Evolutionary conservation across 768 basidiomycete species (phyloP).

Genomic region (Psilocybe cubensis): DNA sequence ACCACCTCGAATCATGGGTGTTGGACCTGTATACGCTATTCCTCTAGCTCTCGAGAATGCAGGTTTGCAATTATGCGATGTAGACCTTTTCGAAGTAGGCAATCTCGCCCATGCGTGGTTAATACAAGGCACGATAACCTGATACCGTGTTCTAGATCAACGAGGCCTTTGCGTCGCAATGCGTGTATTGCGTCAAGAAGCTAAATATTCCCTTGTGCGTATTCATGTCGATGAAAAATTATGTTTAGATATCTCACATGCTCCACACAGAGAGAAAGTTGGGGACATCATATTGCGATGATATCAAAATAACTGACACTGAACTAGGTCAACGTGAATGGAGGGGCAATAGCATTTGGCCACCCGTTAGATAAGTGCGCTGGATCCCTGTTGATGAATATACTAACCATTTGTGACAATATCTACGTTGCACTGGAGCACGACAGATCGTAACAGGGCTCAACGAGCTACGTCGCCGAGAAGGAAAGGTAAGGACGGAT

Average conservation of each 20-base stretch:
- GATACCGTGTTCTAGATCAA: slow-evolving; percentile 62
- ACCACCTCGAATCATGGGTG: slow-evolving; percentile 86
- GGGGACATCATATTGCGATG: not conserved
- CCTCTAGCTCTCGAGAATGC: slow-evolving; percentile 70
- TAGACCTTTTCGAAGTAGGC: slow-evolving; percentile 79
- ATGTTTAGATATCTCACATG: not conserved
- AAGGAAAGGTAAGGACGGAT: slow-evolving; percentile 59
- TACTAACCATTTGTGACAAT: slow-evolving; percentile 18
- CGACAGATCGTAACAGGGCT: slow-evolving; percentile 87
- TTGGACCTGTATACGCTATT: slow-evolving; percentile 86
- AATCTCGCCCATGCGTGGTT: not conserved
- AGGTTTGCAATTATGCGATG: slow-evolving; percentile 68
- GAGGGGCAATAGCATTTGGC: slow-evolving; percentile 88
- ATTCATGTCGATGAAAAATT: not conserved
- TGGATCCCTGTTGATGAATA: slow-evolving; percentile 3
- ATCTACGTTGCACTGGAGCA: slow-evolving; percentile 77
- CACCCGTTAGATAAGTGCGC: slow-evolving; percentile 76
- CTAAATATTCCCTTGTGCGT: slow-evolving; percentile 58
- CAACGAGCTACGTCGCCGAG: slow-evolving; percentile 68
- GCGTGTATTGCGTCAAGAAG: slow-evolving; percentile 69
- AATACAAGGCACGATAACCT: not conserved
- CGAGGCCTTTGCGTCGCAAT: slow-evolving; percentile 89
- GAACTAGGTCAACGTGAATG: slow-evolving; percentile 79
- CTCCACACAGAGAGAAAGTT: slow-evolving; percentile 39
- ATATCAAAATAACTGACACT: not conserved